Base-by-base conservation (phyloP, 176 grass and related monocot genomes). In the Ensete ventricosum region DNA sequence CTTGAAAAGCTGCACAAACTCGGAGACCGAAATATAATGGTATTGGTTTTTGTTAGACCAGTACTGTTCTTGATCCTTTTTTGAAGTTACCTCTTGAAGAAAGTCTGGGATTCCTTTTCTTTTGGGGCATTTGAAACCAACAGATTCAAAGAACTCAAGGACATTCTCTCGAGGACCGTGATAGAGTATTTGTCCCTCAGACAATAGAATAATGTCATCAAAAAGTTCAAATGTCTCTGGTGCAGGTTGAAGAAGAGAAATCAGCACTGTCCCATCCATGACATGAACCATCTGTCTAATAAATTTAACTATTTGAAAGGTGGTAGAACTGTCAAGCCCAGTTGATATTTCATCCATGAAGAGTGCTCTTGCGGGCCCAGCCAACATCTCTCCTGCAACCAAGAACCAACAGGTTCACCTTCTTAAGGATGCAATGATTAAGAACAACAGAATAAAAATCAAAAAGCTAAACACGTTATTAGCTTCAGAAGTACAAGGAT, bases 331-430 rank as follows among this genome's bases (percentile, higher is more conserved):
- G 78, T 92, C 90, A 20, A 92, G 84, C 11, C 90, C 90, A 5
- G 90, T 92, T 19, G 90, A 92, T 74, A 92, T 92, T 67, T 92
- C 90, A 16, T 92, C 90, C 90, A 92, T 89, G 80, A 92, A 92
- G 43, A 92, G 78, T 58, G 90, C 90, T 27, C 73, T 79, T 67
- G 90, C 90, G 8, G 90, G 90, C 2, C 90, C 90, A 1, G 84
- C 83, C 53, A 92, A 22, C 86, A 92, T 92, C 69, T 92, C 90
- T 13, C 86, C 90, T 92, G 66, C 64, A 67, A 67, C 64, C 64
- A 67, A 67, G 25, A 67, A 17, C 11, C 19, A 67, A 67, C 16
- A 43, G 3, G 2, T 70, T 70, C 5, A 70, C 16, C 17, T 9
- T 20, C 51, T 50, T 48, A 69, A 2, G 20, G 9, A 51, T 50